Base-by-base conservation (phyloP, 768 basidiomycete genomes). In the Calvatia gigantea region DNA sequence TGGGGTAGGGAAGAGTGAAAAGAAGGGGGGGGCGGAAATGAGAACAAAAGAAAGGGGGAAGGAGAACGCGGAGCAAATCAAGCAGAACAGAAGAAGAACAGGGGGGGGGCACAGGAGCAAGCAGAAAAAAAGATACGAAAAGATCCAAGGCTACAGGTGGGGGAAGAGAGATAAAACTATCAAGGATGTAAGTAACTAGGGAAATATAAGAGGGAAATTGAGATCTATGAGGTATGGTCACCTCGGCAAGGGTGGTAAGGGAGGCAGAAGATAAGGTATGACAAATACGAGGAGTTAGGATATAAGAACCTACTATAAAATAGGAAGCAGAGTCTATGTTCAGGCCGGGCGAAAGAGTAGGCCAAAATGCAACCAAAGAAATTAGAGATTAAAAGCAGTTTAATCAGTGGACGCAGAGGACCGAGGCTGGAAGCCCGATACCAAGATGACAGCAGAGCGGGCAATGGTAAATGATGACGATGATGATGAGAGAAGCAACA, bases 351-450 rank as follows among this genome's bases (percentile, higher is more conserved):
- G 27, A 47, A 54, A 21, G 35, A 55, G 54, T 55, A 58, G 56
- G 54, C 23, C 46, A 56, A 51, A 61, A 63, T 47, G 41, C 57
- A 37, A 56, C 66, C 62, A 54, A 68, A 63, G 60, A 55, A 69
- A 69, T 47, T 5, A 35, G 52, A 58, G 46, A 60, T 55, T 70
- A 64, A 61, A 71, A 65, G 56, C 61, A 61, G 66, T 67, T 70
- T 68, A 71, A 67, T 68, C 62, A 64, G 58, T 61, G 49, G 50
- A 60, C 59, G 55, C 47, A 51, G 52, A 45, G 60, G 50, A 58
- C 57, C 33, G 42, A 54, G 57, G 31, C n/a, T n/a, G 17, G 54
- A 58, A 59, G 42, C 42, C 39, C 38, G 45, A 54, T 51, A 56
- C 25, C 14, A 32, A n/a, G 33, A 39, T 27, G 58, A 33, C 9